A percentile compares a stretch with the other conserved stretches of the same genome.
Conservation (phyloP, 208 protist genomes). For the Phytomonas sp. region DNA sequence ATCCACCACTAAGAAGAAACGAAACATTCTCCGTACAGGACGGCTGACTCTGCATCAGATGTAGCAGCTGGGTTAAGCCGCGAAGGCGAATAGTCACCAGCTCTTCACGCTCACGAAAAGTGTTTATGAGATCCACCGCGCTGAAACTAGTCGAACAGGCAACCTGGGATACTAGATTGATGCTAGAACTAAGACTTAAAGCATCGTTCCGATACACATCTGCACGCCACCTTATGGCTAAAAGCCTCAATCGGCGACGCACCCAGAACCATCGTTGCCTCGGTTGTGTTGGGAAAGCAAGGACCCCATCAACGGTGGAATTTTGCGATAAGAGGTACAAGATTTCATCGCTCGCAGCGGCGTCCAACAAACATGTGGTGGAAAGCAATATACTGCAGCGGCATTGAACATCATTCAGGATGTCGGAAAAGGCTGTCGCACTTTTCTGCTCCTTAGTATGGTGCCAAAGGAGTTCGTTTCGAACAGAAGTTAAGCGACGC, state of each 20-base stretch:
- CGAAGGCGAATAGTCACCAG: constrained; percentile 23
- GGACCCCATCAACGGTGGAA: background rate
- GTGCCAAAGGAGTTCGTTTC: constrained; percentile 2
- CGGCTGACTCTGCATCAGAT: constrained; percentile 19
- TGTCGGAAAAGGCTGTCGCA: background rate
- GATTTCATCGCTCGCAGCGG: background rate
- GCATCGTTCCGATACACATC: background rate
- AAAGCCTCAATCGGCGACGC: background rate
- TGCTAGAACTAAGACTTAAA: background rate
- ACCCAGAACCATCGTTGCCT: background rate
- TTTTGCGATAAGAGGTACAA: background rate
- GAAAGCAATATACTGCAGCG: background rate
- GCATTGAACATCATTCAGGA: background rate
- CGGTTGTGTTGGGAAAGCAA: background rate
- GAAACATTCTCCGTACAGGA: constrained; percentile 24
- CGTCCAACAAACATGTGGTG: background rate
- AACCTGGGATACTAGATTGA: constrained; percentile 3
- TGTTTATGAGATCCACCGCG: constrained; percentile 12
- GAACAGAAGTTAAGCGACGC: background rate
- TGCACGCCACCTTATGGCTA: background rate
- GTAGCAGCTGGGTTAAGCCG: constrained; percentile 24
- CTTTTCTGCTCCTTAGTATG: background rate
- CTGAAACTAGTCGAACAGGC: constrained; percentile 17
- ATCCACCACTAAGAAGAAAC: constrained; percentile 21
- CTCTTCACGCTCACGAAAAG: constrained; percentile 24